A percentile compares a stretch with the other conserved stretches of the same genome.
phyloP scores from a whole-genome alignment of 2,329 filamentous ascomycete species.

The Fusarium phyllophilum region DNA sequence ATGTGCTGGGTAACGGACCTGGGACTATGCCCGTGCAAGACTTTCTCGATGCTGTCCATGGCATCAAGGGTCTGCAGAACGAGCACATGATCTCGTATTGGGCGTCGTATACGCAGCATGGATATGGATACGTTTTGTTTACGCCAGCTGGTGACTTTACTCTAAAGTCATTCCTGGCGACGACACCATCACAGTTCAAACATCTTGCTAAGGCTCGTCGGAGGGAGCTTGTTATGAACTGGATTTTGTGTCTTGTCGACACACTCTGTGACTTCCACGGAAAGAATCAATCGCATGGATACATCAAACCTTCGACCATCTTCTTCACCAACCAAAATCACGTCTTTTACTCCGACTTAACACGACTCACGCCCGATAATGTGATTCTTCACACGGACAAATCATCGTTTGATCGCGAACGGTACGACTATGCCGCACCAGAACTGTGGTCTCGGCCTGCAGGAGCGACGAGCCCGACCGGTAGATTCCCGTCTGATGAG shows the following conservation, averaged over 20 bases:
- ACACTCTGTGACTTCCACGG: slow-evolving; percentile 75
- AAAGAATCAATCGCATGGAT: slow-evolving; percentile 70
- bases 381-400: slow-evolving; percentile 55
- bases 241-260: slow-evolving; percentile 79
- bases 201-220: slow-evolving; percentile 69
- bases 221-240: slow-evolving; percentile 71
- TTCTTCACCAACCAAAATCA: slow-evolving; percentile 72
- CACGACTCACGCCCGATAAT: slow-evolving; percentile 57
- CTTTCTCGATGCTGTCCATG: slow-evolving; percentile 70
- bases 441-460: slow-evolving; percentile 66
- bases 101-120: slow-evolving; percentile 75
- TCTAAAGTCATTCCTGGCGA: slow-evolving; percentile 73
- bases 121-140: slow-evolving; percentile 72
- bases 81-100: slow-evolving; percentile 77
- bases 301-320: slow-evolving; percentile 77
- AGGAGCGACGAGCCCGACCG: slow-evolving; percentile 49
- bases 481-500: slow-evolving; percentile 51
- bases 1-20: slow-evolving; percentile 58
- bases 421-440: slow-evolving; percentile 78
- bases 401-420: slow-evolving; percentile 70
- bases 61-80: slow-evolving; percentile 68
- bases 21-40: slow-evolving; percentile 61
- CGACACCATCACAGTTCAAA: slow-evolving; percentile 70
- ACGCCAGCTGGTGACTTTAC: slow-evolving; percentile 73
- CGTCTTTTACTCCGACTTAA: slow-evolving; percentile 74